Conservation (phyloP, 1,139 yeast species). For the Diutina mesorugosa region DNA sequence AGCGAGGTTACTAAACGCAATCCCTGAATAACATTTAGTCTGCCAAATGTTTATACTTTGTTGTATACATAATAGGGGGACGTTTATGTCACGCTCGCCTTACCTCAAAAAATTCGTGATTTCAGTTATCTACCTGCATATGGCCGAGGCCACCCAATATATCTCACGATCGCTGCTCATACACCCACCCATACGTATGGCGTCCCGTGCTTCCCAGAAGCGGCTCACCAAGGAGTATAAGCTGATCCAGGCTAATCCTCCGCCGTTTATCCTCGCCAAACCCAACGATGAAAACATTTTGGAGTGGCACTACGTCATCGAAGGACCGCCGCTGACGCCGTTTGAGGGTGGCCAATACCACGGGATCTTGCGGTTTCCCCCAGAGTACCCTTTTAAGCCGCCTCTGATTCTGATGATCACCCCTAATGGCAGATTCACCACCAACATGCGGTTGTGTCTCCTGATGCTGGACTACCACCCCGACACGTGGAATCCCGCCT, state of each 20-base stretch:
- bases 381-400: slow-evolving; percentile 85
- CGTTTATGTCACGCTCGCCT: neutral
- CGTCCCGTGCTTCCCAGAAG: slow-evolving; percentile 37
- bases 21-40: no score
- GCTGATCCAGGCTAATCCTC: slow-evolving; percentile 58
- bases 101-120: neutral
- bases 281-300: slow-evolving; percentile 29
- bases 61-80: no score
- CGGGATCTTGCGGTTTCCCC: slow-evolving; percentile 73
- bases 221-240: slow-evolving; percentile 71
- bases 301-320: slow-evolving; percentile 66
- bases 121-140: neutral
- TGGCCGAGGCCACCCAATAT: neutral
- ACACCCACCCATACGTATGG: slow-evolving; percentile 14
- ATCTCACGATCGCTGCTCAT: neutral
- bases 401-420: slow-evolving; percentile 86
- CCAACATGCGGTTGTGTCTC: slow-evolving; percentile 70
- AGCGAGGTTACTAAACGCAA: no score
- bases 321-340: slow-evolving; percentile 83
- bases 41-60: no score
- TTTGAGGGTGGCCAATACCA: slow-evolving; percentile 83
- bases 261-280: slow-evolving; percentile 71
- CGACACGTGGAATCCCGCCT: slow-evolving; percentile 89
- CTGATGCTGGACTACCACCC: slow-evolving; percentile 92
- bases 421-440: slow-evolving; percentile 71